Percentiles rank a stretch among this genome's conserved stretches.
These are phyloP conservation scores for Acephala macrosclerotiorum DNA, from an alignment of 2,329 filamentous ascomycete species.

Conservation along the genomic window DNA sequence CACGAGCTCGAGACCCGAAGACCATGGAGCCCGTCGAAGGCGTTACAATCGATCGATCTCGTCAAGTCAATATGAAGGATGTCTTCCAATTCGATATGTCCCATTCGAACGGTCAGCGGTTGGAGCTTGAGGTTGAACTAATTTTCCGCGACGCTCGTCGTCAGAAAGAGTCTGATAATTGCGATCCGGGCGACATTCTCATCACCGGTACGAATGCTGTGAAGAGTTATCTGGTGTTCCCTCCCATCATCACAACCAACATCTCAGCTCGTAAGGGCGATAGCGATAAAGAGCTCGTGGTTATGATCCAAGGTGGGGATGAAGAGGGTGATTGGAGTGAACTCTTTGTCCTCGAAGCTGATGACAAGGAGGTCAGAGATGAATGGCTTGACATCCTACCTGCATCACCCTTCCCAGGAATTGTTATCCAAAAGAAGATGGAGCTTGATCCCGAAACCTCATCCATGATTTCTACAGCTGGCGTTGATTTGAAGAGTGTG, in stretches of 20 bases:
- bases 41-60: conserved; percentile 75
- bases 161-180: conserved; percentile 55
- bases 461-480: conserved; percentile 21
- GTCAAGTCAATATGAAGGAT: conserved; percentile 89
- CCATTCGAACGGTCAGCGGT: conserved; percentile 88
- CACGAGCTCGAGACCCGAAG: conserved; percentile 78
- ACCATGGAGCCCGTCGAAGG: conserved; percentile 76
- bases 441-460: conserved; percentile 39
- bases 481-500: conserved; percentile 29
- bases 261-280: conserved; percentile 85
- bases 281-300: conserved; percentile 72
- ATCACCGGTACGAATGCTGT: conserved; percentile 86
- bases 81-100: conserved; percentile 84
- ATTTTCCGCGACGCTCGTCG: conserved; percentile 66
- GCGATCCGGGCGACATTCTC: conserved; percentile 81
- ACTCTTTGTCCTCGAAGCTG: conserved; percentile 77
- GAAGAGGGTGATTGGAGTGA: conserved; percentile 81
- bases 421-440: conserved; percentile 3
- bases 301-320: conserved; percentile 82
- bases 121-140: conserved; percentile 89
- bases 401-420: conserved; percentile 53
- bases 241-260: conserved; percentile 76
- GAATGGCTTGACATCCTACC: conserved; percentile 93
- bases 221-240: conserved; percentile 84
- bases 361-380: conserved; percentile 62